Evolutionary conservation across 495 filamentous ascomycete genomes (phyloP), one percentile per base, ranked within the genome.

Genomic region (Aspergillus egyptiacus): DNA sequence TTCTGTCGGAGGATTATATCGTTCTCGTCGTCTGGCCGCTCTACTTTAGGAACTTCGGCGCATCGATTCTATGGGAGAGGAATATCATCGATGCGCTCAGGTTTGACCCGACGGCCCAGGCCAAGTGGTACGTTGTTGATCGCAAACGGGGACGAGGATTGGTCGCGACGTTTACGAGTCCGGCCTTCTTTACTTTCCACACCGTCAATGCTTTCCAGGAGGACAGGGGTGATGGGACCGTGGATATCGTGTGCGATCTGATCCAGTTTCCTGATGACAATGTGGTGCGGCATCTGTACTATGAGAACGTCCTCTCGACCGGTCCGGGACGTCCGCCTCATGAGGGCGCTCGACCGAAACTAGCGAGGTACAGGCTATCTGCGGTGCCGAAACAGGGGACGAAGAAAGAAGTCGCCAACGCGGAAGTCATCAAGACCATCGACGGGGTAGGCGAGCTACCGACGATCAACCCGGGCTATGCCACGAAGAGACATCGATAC

Each of bases 181-280:
- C 42, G n/a, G 48, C 42, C 2, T 55, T 55, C 25, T 55, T 55
- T 36, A 36, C 25, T 15, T 55, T 55, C 30, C 53, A 55, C 27
- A 43, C 53, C 1, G 38, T 51, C 15, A 55, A 55, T 25, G 53
- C 53, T 6, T 55, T 33, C 18, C 47, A 55, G 42, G 42, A 42
- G 42, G 15, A 10, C 6, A 31, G 6, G 15, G 10, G 3, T 5
- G 39, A 44, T 17, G 47, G 37, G 6, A 20, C 35, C 2, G 30
- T 39, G 2, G 53, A 55, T 24, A n/a, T 55, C 11, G 42, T 47
- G 2, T 55, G 53, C 14, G 53, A 55, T 36, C 27, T 55, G 14
- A 28, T 47, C 25, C 46, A 55, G 35, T 47, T 34, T n/a, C 35
- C 47, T 0, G 49, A 41, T 20, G 47, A 46, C 22, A n/a, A 45